phyloP scores from a whole-genome alignment of 108 stramenopile genomes.

The Stephanodiscus triporus region DNA sequence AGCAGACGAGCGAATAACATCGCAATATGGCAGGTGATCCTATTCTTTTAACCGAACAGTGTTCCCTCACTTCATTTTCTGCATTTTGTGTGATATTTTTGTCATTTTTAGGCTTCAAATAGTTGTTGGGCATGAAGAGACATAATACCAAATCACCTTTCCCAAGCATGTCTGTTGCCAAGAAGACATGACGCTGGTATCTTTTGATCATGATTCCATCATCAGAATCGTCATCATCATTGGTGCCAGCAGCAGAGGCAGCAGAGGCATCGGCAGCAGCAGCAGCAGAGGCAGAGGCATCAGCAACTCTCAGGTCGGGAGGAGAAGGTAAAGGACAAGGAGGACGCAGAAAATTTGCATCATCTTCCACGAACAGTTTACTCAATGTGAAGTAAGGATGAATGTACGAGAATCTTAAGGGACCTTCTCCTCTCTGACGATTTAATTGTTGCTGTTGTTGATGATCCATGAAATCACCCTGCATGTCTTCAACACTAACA shows the following conservation, averaged over 20 bases:
- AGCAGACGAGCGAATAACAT: slow-evolving; percentile 36
- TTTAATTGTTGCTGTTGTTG: neutral
- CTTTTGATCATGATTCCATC: neutral
- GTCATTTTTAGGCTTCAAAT: slow-evolving; percentile 22
- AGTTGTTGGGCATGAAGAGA: slow-evolving; percentile 35
- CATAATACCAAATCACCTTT: slow-evolving; percentile 46
- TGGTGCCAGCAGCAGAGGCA: neutral
- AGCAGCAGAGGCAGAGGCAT: neutral
- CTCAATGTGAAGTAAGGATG: slow-evolving; percentile 45
- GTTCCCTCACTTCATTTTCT: neutral
- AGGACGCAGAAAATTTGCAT: neutral
- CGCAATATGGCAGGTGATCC: slow-evolving; percentile 22
- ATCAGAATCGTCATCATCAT: slow-evolving; percentile 6
- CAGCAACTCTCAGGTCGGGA: neutral
- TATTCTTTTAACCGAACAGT: slow-evolving; percentile 1
- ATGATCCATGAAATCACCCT: neutral
- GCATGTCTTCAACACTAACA: neutral
- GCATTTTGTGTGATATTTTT: slow-evolving; percentile 13
- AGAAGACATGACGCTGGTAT: slow-evolving; percentile 27
- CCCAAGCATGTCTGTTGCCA: slow-evolving; percentile 40
- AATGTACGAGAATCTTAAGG: slow-evolving; percentile 42
- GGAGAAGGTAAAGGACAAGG: neutral
- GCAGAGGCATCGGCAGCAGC: neutral
- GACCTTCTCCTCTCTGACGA: neutral
- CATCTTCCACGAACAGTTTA: slow-evolving; percentile 24